phyloP scores from a whole-genome alignment of 192 early-diverging fungal species.

The Entomortierella lignicola region DNA sequence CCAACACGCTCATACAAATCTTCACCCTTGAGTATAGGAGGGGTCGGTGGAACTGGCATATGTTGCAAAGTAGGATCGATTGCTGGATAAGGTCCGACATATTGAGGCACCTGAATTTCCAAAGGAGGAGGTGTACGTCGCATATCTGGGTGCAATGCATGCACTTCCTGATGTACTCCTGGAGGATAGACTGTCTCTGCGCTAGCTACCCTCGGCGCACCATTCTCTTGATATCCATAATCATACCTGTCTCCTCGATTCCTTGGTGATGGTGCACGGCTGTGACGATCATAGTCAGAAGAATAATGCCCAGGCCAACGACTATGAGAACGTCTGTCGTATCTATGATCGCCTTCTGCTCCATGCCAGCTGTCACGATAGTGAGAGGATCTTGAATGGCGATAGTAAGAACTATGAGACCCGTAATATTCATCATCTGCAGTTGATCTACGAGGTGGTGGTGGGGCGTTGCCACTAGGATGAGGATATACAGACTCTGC shows the following conservation, averaged over 20 bases:
- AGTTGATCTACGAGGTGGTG: conserved; percentile 29
- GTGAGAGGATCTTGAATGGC: conserved; percentile 35
- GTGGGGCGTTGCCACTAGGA: conserved; percentile 16
- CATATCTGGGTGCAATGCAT: conserved; percentile 4
- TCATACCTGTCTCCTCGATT: conserved; percentile 28
- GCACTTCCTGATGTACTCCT: conserved; percentile 2
- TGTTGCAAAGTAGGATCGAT: conserved; percentile 11
- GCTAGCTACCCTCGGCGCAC: conserved; percentile 3
- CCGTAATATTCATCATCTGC: conserved; percentile 42
- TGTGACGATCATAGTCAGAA: conserved; percentile 26
- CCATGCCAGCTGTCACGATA: conserved; percentile 28
- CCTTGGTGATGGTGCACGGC: conserved; percentile 30
- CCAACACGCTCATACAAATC: conserved; percentile 76
- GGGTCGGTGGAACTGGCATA: not conserved
- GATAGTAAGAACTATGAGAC: conserved; percentile 44
- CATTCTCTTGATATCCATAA: conserved; percentile 20
- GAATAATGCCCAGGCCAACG: conserved; percentile 24
- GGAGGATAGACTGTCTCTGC: conserved; percentile 1
- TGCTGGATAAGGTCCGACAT: conserved; percentile 7
- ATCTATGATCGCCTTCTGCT: conserved; percentile 23
- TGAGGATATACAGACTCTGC: conserved; percentile 12
- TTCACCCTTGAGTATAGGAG: conserved; percentile 49
- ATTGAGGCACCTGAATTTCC: not conserved
- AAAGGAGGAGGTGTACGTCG: not conserved
- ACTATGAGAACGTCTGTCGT: conserved; percentile 24